Evolutionary conservation across 83 land plant genomes (phyloP).

Genomic region (Thuja plicata): DNA sequence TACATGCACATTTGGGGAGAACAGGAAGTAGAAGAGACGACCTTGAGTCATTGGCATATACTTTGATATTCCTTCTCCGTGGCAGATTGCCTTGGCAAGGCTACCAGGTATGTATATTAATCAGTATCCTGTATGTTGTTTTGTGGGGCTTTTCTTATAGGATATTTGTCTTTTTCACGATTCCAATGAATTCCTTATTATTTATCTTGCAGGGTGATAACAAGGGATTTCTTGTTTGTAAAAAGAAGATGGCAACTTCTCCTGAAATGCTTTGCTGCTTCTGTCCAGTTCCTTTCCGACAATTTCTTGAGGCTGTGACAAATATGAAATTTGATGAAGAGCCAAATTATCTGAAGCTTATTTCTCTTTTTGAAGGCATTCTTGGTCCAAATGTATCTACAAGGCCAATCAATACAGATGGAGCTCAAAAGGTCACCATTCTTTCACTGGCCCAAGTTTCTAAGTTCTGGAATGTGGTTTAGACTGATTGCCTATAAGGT

Average conservation of each 20-base stretch:
- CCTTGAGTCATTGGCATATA: constrained; percentile 92
- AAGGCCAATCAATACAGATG: constrained; percentile 80
- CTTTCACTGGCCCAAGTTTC: not conserved
- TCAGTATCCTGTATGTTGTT: not conserved
- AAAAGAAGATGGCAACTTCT: constrained; percentile 84
- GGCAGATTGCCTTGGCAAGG: constrained; percentile 98
- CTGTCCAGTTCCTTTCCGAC: constrained; percentile 76
- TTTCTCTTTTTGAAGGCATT: constrained; percentile 71
- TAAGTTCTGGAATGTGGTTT: not conserved
- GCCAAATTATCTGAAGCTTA: constrained; percentile 83
- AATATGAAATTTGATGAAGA: constrained; percentile 95
- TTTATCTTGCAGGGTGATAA: constrained; percentile 64
- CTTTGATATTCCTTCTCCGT: constrained; percentile 77
- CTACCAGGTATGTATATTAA: constrained; percentile 62
- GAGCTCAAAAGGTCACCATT: constrained; percentile 60
- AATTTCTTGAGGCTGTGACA: constrained; percentile 82
- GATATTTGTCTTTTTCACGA: not conserved
- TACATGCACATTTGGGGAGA: constrained; percentile 96
- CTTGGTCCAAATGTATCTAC: constrained; percentile 54
- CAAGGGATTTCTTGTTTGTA: constrained; percentile 77
- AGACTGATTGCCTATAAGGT: not conserved
- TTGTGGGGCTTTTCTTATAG: not conserved
- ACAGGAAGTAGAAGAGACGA: constrained; percentile 95
- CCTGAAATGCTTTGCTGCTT: constrained; percentile 70
- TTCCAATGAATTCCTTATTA: not conserved